Base-by-base conservation (phyloP, 2,329 filamentous ascomycete species). In the Biscogniauxia sp. region DNA sequence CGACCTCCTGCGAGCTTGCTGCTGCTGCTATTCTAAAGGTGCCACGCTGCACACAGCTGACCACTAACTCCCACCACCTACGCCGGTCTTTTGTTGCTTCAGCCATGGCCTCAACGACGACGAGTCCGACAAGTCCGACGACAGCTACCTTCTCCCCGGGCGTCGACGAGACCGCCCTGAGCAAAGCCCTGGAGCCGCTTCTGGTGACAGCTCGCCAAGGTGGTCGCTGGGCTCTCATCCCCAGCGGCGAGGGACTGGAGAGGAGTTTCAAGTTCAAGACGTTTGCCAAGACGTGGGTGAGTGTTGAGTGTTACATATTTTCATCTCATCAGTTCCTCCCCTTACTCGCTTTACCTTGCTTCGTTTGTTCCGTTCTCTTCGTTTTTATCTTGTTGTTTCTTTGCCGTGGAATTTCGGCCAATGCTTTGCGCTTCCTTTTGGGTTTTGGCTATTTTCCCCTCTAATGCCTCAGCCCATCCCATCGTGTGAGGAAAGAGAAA, bases 271-370 rank as follows among this genome's bases (percentile, higher is more conserved):
- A 78, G 69, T 89, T 89, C 69, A 87, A 86, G 76, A 87, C 80
- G 1, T 89, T 89, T 72, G 79, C 82, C 41, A 88, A 85, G 77
- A 84, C 85, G 7, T 89, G 87, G 86, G 85, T 87, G 65, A 62
- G 81, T 78, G 8, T 41, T 87, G 65, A 62, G 81, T 78, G 8
- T 41, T 19, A 19, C 25, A 17, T 17, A 37, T 61, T 57, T 20
- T 54, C 32, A 51, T 61, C 58, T 7, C 19, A 9, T 32, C 19
- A 45, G 11, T 19, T 26, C 53, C 26, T 41, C 23, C 17, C 13
- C 13, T 20, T 20, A 53, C 4, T 20, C 58, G 20, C 54, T 58
- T 19, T 19, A 51, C 54, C 20, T 57, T 55, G 53, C 49, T 20
- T 15, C 9, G 28, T 7, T 32, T 32, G 7, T 32, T 28, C 17